Conservation (phyloP, 192 early-diverging fungal genomes). For the Coemansia reversa region DNA sequence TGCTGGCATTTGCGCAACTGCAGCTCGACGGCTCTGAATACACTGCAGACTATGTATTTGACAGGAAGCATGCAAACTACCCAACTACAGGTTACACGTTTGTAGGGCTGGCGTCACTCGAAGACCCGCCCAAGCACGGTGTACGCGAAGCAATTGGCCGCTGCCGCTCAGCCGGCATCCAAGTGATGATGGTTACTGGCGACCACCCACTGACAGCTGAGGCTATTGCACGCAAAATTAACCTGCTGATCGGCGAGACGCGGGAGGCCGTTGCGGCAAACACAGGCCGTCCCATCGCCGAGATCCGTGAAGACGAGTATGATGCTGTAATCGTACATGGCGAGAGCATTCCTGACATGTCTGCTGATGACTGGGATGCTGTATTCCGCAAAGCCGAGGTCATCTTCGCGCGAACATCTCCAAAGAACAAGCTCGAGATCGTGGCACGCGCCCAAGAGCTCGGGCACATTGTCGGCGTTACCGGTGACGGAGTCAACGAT, state of each 20-base stretch:
- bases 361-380: conserved; percentile 84
- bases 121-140: conserved; percentile 97
- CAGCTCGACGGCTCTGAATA: conserved; percentile 66
- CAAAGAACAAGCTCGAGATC: conserved; percentile 96
- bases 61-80: conserved; percentile 60
- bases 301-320: conserved; percentile 78
- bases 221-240: conserved; percentile 95
- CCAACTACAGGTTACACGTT: conserved; percentile 60
- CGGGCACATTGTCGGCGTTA: conserved; percentile 98
- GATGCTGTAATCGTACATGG: conserved; percentile 92
- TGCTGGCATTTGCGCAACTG: conserved; percentile 88
- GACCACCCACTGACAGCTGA: conserved; percentile 95
- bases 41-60: conserved; percentile 74
- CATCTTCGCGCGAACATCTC: conserved; percentile 95
- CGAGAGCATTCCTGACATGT: conserved; percentile 78
- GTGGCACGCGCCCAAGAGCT: conserved; percentile 85
- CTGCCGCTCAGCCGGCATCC: conserved; percentile 89
- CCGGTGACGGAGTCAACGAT: conserved; percentile 97
- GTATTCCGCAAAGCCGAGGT: conserved; percentile 95
- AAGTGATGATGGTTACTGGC: conserved; percentile 99
- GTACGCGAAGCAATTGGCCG: conserved; percentile 97
- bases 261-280: conserved; percentile 73
- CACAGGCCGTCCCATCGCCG: conserved; percentile 58
- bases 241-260: conserved; percentile 88
- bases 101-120: conserved; percentile 87